These are phyloP conservation scores for Citrus maxima DNA, from an alignment of 345 rosid genomes.

Conservation along the genomic window DNA sequence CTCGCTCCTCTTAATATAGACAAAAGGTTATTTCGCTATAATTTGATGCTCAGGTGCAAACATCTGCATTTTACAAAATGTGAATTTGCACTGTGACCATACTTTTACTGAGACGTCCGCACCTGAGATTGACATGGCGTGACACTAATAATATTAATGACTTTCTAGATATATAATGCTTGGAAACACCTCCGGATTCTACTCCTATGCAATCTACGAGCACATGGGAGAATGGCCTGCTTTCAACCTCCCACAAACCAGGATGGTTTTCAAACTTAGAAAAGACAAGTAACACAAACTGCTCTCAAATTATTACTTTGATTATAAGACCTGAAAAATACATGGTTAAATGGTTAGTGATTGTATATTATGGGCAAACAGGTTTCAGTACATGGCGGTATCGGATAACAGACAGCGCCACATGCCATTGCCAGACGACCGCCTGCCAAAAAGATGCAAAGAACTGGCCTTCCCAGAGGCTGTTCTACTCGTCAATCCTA, in stretches of 20 bases:
- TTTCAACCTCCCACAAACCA: constrained; percentile 77
- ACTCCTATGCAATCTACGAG: constrained; percentile 73
- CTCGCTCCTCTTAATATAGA: constrained; percentile 53
- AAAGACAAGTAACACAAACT: constrained; percentile 57
- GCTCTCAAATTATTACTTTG: background rate
- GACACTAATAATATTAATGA: background rate
- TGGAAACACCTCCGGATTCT: constrained; percentile 63
- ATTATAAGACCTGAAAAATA: background rate
- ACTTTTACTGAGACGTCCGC: background rate
- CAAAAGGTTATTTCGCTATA: constrained; percentile 30
- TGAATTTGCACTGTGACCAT: too few relatives aligned
- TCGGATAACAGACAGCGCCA: constrained; percentile 63
- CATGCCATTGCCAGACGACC: constrained; percentile 87
- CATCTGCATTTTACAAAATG: background rate
- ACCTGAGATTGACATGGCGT: background rate
- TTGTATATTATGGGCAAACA: constrained; percentile 11
- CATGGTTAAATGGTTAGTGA: background rate
- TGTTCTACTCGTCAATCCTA: constrained; percentile 65
- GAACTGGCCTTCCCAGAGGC: constrained; percentile 76
- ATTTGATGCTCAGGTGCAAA: background rate
- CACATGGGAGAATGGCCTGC: constrained; percentile 74
- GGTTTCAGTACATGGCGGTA: constrained; percentile 74
- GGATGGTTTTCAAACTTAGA: constrained; percentile 76
- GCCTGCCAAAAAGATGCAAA: constrained; percentile 45
- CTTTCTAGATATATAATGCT: constrained; percentile 68